Conservation (phyloP, 1,284 basidiomycete species). For the Hemileia vastatrix region DNA sequence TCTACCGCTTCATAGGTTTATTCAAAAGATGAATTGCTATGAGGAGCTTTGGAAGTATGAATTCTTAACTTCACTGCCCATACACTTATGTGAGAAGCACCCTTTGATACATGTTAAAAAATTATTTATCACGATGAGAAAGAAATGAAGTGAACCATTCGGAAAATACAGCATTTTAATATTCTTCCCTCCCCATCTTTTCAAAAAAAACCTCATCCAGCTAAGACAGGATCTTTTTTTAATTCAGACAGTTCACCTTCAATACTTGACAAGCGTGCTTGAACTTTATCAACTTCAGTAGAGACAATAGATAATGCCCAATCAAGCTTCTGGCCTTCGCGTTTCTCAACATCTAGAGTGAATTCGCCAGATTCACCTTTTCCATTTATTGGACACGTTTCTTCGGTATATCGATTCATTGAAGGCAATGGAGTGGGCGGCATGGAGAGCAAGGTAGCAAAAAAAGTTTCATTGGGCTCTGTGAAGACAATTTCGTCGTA, state of each 20-base stretch:
- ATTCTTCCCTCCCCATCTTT: too few species aligned
- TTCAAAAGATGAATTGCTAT: too few species aligned
- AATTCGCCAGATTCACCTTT: constrained; percentile 33
- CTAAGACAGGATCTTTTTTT: too few species aligned
- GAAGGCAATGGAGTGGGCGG: constrained; percentile 74
- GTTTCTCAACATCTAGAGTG: constrained; percentile 1
- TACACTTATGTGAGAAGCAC: too few species aligned
- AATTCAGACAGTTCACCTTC: constrained; percentile 8
- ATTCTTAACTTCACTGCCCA: too few species aligned
- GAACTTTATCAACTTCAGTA: constrained; percentile 12
- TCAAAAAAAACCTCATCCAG: too few species aligned
- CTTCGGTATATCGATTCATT: constrained; percentile 48
- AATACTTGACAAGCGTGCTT: constrained; percentile 4
- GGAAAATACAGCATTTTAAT: too few species aligned
- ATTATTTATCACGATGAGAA: too few species aligned
- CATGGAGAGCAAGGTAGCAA: constrained; percentile 67
- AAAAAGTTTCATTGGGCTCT: constrained; percentile 81
- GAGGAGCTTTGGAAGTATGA: too few species aligned
- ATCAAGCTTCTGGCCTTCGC: constrained; percentile 12
- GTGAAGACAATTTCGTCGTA: constrained; percentile 97
- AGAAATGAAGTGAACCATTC: too few species aligned
- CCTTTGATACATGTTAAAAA: too few species aligned
- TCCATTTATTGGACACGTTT: constrained; percentile 26
- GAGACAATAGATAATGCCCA: constrained; percentile 10
- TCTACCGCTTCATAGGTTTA: too few species aligned